Evolutionary conservation across 1,284 basidiomycete species (phyloP).

Genomic region (Papiliotrema laurentii): DNA sequence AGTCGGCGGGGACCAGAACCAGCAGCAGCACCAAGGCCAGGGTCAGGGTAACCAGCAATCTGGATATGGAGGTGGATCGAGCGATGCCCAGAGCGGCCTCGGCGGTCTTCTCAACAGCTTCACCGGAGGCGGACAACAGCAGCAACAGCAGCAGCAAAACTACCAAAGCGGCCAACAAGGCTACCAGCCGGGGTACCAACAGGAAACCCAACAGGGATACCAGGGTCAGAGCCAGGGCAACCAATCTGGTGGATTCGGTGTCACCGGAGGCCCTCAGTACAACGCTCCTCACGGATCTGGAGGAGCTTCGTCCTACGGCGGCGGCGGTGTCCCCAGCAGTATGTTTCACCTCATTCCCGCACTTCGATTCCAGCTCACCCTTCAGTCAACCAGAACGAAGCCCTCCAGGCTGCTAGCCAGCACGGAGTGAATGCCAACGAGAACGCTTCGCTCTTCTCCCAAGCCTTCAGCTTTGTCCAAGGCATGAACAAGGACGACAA

Average conservation of each 20-base stretch:
- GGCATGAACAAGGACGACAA: slow-evolving; percentile 33
- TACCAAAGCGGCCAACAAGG: not conserved
- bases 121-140: not conserved
- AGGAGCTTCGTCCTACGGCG: slow-evolving; percentile 16
- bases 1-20: not conserved
- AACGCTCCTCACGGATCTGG: slow-evolving; percentile 36
- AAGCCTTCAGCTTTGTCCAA: slow-evolving; percentile 20
- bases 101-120: too few species aligned
- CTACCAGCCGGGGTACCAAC: slow-evolving; percentile 8
- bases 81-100: too few species aligned
- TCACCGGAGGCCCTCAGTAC: slow-evolving; percentile 34
- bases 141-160: not conserved
- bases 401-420: slow-evolving; percentile 36
- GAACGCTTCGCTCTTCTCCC: slow-evolving; percentile 31
- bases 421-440: slow-evolving; percentile 39
- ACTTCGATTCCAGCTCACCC: not conserved
- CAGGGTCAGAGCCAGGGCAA: slow-evolving; percentile 7
- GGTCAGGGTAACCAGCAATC: slow-evolving; percentile 1
- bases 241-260: slow-evolving; percentile 13
- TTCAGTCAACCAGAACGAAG: slow-evolving; percentile 38
- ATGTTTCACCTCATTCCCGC: slow-evolving; percentile 6
- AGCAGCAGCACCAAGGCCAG: slow-evolving; percentile 2
- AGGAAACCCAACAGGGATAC: slow-evolving; percentile 8
- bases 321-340: slow-evolving; percentile 24
- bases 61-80: too few species aligned